Base-by-base conservation (phyloP, 768 basidiomycete genomes). In the Mrakia gelida region DNA sequence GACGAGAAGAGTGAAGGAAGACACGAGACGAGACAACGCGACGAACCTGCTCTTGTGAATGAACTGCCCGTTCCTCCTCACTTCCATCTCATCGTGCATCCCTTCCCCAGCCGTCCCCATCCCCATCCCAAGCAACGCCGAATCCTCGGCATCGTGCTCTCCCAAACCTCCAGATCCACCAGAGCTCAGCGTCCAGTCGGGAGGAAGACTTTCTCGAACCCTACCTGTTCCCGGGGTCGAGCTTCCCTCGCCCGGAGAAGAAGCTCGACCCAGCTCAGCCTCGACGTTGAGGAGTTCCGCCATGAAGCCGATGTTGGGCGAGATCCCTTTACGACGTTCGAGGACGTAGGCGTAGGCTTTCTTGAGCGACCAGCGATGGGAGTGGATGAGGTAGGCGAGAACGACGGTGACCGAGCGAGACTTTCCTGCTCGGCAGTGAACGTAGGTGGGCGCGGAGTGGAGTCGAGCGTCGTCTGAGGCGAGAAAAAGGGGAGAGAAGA, bases 221-320 rank as follows among this genome's bases (percentile, higher is more conserved):
- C 67, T 26, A 21, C 75, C 9, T 38, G n/a, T 70, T 73, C 59
- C 80, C 18, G 8, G 59, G 32, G 32, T 34, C 52, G 75, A 71
- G 52, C 45, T 49, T 16, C 54, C 41, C 34, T 61, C 61, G 26
- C 61, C 75, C 13, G 61, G 59, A 26, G 70, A 68, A 43, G 70
- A 63, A 52, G 62, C 75, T 16, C 79, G 76, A 41, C 62, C 45
- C 34, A 62, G 43, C 54, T 76, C 75, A 23, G 45, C 43, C 75
- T 71, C 75, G 32, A 56, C 62, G 38, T 45, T 56, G 68, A 65
- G 28, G 80, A 77, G 41, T 84, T 97, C 95, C 6, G 93, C 94
- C 63, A 98, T 94, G 84, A 98, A 98, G 10, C 96, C 96, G 80
- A 98, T 96, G 83, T 97, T 98, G 15, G 95, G 96, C 21, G 93